Percentiles rank a stretch among this genome's conserved stretches.
Conservation (phyloP, 108 stramenopile genomes). For the Nitzschia putrida region DNA sequence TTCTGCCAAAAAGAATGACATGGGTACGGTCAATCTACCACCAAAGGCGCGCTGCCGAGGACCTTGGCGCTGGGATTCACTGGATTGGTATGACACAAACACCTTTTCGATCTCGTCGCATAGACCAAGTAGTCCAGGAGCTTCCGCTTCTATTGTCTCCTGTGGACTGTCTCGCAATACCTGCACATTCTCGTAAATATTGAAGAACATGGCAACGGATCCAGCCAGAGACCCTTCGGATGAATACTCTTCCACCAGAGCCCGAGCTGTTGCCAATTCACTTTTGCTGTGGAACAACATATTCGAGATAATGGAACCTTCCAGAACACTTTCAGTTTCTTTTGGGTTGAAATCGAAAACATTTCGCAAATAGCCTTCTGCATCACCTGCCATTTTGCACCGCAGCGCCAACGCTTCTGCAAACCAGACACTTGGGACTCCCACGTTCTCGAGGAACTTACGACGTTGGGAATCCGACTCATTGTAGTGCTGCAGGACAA, state of each 20-base stretch:
- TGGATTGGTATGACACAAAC: constrained; percentile 22
- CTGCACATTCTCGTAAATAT: constrained; percentile 14
- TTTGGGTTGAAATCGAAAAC: constrained; percentile 35
- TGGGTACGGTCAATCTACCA: constrained; percentile 15
- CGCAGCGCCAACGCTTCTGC: constrained; percentile 58
- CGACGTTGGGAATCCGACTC: constrained; percentile 25
- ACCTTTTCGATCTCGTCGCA: constrained; percentile 26
- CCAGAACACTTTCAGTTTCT: constrained; percentile 44
- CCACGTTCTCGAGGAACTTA: constrained; percentile 56
- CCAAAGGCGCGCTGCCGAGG: constrained; percentile 18
- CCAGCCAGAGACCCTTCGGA: constrained; percentile 18
- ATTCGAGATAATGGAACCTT: constrained; percentile 58
- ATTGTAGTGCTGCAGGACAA: constrained; percentile 52
- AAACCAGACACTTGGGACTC: constrained; percentile 68
- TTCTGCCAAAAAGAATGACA: constrained; percentile 33
- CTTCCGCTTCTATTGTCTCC: constrained; percentile 21
- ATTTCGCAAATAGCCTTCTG: constrained; percentile 46
- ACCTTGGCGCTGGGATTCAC: constrained; percentile 14
- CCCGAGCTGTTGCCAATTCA: constrained; percentile 1
- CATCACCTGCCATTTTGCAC: constrained; percentile 43
- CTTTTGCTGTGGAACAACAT: constrained; percentile 48
- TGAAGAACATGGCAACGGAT: constrained; percentile 27
- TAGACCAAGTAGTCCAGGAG: constrained; percentile 16
- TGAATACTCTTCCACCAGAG: constrained; percentile 20
- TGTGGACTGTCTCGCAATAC: constrained; percentile 4